Evolutionary conservation across 768 basidiomycete species (phyloP).

Genomic region (Lentinula boryana): DNA sequence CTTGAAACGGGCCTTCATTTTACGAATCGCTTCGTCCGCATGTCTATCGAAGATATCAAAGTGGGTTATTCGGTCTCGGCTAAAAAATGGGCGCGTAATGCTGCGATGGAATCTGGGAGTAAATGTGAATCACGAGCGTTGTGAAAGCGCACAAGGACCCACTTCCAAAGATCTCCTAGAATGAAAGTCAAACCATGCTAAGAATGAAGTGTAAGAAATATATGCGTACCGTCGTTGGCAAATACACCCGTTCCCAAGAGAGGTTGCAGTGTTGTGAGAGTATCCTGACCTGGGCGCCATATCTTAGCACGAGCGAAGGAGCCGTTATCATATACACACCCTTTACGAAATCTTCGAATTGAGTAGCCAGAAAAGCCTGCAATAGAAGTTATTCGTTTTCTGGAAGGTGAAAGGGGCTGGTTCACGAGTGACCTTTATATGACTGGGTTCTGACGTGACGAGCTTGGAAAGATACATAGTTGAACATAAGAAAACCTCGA

Average conservation of each 20-base stretch:
- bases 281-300: neutral
- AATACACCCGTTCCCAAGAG: constrained; percentile 13
- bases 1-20: constrained; percentile 33
- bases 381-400: neutral
- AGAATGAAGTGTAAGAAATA: neutral
- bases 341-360: constrained; percentile 38
- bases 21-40: constrained; percentile 38
- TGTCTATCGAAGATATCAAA: constrained; percentile 44
- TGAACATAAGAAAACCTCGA: neutral
- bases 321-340: neutral
- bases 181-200: neutral
- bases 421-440: constrained; percentile 28
- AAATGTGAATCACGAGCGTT: neutral
- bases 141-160: too few species aligned
- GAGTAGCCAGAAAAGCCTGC: constrained; percentile 37
- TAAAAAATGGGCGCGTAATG: constrained; percentile 42
- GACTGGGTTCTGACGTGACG: constrained; percentile 41
- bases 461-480: constrained; percentile 20
- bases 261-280: neutral
- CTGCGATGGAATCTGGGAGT: constrained; percentile 34
- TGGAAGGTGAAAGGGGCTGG: neutral
- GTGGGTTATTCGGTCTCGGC: constrained; percentile 25
- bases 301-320: constrained; percentile 13
- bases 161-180: neutral
- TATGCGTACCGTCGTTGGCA: constrained; percentile 10